Percentiles rank a stretch among this genome's conserved stretches.
These are phyloP conservation scores for Parafenestella ontariensis DNA, from an alignment of 2,329 filamentous ascomycete genomes.

Conservation along the genomic window DNA sequence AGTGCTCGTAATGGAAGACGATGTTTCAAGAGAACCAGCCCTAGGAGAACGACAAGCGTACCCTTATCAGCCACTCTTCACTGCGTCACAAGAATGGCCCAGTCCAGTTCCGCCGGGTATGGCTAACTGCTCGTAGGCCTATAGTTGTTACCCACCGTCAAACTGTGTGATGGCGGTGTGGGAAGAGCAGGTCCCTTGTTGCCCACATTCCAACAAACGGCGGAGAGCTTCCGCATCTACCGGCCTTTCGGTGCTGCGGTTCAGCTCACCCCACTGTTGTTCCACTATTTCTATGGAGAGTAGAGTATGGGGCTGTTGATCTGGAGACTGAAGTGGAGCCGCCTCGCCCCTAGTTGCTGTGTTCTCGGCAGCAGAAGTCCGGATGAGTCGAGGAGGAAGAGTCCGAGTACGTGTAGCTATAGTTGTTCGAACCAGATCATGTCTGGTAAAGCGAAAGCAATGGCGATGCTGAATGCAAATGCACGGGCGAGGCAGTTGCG, in stretches of 20 bases:
- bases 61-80: too few relatives aligned
- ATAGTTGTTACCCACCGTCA: not conserved
- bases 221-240: constrained; percentile 9
- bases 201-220: not conserved
- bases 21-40: too few relatives aligned
- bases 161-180: not conserved
- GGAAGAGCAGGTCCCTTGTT: not conserved
- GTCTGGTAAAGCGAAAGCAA: not conserved
- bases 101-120: not conserved
- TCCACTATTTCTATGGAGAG: constrained; percentile 25
- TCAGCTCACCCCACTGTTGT: constrained; percentile 17
- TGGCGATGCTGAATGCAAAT: not conserved
- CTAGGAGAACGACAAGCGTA: too few relatives aligned
- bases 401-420: not conserved
- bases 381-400: not conserved
- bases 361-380: constrained; percentile 9
- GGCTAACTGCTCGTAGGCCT: not conserved
- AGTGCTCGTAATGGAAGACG: too few relatives aligned
- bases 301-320: constrained; percentile 6
- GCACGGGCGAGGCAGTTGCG: not conserved
- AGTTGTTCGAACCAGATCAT: too few relatives aligned
- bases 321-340: constrained; percentile 12
- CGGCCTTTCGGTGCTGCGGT: constrained; percentile 14
- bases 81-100: too few relatives aligned
- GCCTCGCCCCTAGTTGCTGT: constrained; percentile 8